Evolutionary conservation across 202 grass and related monocot genomes (phyloP).

Genomic region (Digitaria exilis): DNA sequence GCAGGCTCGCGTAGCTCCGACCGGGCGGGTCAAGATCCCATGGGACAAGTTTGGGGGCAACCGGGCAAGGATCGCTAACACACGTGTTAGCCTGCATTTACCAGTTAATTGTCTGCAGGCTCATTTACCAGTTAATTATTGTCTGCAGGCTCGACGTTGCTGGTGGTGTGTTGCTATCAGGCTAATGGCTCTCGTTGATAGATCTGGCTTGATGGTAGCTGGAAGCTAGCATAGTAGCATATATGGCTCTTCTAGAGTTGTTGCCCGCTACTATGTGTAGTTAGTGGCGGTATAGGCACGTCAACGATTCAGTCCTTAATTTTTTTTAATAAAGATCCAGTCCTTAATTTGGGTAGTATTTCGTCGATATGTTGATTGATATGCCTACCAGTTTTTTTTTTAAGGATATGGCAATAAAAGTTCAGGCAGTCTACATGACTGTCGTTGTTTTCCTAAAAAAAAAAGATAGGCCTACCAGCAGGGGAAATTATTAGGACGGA

Average conservation of each 20-base stretch:
- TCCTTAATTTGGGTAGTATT: neutral
- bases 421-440: too few species aligned
- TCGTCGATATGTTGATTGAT: neutral
- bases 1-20: neutral
- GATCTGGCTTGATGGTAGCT: neutral
- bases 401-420: too few species aligned
- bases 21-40: neutral
- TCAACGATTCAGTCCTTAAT: too few species aligned
- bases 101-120: neutral
- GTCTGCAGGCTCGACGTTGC: too few species aligned
- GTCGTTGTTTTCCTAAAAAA: too few species aligned
- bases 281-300: neutral
- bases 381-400: too few species aligned
- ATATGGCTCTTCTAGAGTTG: neutral
- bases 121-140: too few species aligned
- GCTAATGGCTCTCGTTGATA: neutral
- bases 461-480: neutral
- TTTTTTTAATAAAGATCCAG: too few species aligned
- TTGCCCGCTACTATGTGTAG: neutral
- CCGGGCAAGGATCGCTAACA: neutral
- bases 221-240: neutral
- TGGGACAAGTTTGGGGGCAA: neutral
- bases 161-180: conserved; percentile 21
- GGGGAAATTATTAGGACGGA: too few species aligned
- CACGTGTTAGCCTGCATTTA: conserved; percentile 4